Conservation (phyloP, 129 eudicot species). For the Pseudognaphalium luteoalbum region DNA sequence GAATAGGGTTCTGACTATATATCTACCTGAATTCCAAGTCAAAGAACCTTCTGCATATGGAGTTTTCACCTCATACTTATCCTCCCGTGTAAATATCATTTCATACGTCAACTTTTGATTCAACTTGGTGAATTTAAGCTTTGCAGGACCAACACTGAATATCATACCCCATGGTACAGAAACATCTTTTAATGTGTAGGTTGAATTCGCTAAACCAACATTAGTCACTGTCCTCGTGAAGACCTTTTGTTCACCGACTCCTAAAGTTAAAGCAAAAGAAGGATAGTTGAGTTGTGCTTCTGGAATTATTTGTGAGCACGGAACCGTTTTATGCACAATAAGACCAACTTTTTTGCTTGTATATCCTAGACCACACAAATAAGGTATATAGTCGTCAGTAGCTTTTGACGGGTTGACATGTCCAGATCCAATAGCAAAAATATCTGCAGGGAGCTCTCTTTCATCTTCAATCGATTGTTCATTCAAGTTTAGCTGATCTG, state of each 20-base stretch:
- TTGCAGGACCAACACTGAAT: constrained; percentile 22
- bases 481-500: constrained; percentile 11
- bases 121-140: constrained; percentile 33
- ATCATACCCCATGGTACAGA: constrained; percentile 28
- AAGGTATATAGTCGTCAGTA: constrained; percentile 36
- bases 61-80: not conserved
- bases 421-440: constrained; percentile 39
- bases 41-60: constrained; percentile 40
- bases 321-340: constrained; percentile 29
- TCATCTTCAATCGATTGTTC: constrained; percentile 32
- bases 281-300: constrained; percentile 42
- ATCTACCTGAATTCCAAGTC: constrained; percentile 38
- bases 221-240: constrained; percentile 50
- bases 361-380: constrained; percentile 38
- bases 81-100: constrained; percentile 26
- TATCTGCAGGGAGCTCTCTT: constrained; percentile 29
- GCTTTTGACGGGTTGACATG: constrained; percentile 39
- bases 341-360: constrained; percentile 30
- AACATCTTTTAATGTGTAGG: constrained; percentile 24
- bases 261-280: constrained; percentile 34
- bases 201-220: constrained; percentile 41
- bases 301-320: constrained; percentile 25
- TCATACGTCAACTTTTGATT: constrained; percentile 43
- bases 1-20: constrained; percentile 45
- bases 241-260: not conserved